phyloP scores from a whole-genome alignment of 257 asterid species.

The Paraleonurus japonicus region DNA sequence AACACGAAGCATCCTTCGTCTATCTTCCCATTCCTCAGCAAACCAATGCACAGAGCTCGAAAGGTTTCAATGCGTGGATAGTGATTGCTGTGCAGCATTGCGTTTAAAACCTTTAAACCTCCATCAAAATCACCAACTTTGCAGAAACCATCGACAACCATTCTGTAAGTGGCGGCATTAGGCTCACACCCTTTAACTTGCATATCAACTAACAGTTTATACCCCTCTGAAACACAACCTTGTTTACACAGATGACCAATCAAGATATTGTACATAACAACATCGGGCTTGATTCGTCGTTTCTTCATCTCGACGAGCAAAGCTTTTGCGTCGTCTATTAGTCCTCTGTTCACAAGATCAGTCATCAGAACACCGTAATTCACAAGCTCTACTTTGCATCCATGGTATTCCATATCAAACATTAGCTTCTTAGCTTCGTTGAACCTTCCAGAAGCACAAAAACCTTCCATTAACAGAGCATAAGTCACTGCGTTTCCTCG shows the following conservation, averaged over 20 bases:
- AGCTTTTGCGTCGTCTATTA: slow-evolving; percentile 58
- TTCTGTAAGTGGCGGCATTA: slow-evolving; percentile 76
- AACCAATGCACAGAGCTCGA: slow-evolving; percentile 44
- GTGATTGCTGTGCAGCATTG: slow-evolving; percentile 62
- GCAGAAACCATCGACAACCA: slow-evolving; percentile 77
- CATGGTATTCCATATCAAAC: slow-evolving; percentile 95
- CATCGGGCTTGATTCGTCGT: slow-evolving; percentile 68
- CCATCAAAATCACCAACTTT: slow-evolving; percentile 49
- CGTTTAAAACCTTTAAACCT: slow-evolving; percentile 65
- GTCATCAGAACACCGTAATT: slow-evolving; percentile 78
- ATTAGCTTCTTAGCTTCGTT: slow-evolving; percentile 75
- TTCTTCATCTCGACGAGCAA: slow-evolving; percentile 82
- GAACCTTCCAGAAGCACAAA: slow-evolving; percentile 51
- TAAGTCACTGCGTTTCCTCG: slow-evolving; percentile 66
- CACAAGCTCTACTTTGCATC: slow-evolving; percentile 59
- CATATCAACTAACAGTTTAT: slow-evolving; percentile 71
- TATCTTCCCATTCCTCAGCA: slow-evolving; percentile 46
- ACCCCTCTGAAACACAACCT: slow-evolving; percentile 58
- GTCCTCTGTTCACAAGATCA: slow-evolving; percentile 63
- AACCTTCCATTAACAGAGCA: slow-evolving; percentile 76
- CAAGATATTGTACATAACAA: slow-evolving; percentile 66
- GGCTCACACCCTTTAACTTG: slow-evolving; percentile 66
- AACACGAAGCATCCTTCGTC: slow-evolving; percentile 61
- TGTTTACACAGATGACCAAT: slow-evolving; percentile 48
- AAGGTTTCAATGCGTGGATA: slow-evolving; percentile 56